Conservation (phyloP, 805 yeast genomes). For the Cyberlindnera nakhonratchasimensis region DNA sequence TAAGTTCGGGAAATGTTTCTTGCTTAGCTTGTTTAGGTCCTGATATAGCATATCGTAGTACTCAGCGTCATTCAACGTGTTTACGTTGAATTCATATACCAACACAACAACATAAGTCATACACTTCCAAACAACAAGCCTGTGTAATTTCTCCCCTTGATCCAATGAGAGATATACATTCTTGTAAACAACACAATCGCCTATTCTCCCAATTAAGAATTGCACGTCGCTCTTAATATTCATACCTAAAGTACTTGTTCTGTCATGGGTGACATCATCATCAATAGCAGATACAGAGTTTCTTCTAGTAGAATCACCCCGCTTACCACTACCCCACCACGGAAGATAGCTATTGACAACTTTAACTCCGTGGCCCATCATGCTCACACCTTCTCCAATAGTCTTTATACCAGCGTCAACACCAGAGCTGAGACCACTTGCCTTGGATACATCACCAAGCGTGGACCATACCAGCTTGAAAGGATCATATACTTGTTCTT, state of each 20-base stretch:
- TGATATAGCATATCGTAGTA: conserved; percentile 14
- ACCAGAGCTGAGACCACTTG: conserved; percentile 24
- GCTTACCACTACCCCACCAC: conserved; percentile 5
- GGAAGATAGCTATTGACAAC: conserved; percentile 9
- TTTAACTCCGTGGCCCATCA: conserved; percentile 6
- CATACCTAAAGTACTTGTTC: not conserved
- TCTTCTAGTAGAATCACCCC: no score
- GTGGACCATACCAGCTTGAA: conserved; percentile 25
- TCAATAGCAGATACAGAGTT: not conserved
- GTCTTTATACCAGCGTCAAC: conserved; percentile 19
- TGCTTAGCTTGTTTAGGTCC: conserved; percentile 10
- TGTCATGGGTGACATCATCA: not conserved
- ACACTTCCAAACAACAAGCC: conserved; percentile 20
- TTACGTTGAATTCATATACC: conserved; percentile 20
- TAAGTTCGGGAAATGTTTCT: conserved; percentile 10
- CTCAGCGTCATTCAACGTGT: conserved; percentile 14
- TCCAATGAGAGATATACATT: conserved; percentile 20
- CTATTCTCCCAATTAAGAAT: conserved; percentile 21
- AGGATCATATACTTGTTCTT: conserved; percentile 26
- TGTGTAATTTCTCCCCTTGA: conserved; percentile 16
- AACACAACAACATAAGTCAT: conserved; percentile 8
- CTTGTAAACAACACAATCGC: conserved; percentile 20
- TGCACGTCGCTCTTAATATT: not conserved
- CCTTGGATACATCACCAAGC: conserved; percentile 24
- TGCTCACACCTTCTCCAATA: conserved; percentile 8